Percentiles rank a stretch among this genome's conserved stretches.
phyloP scores from a whole-genome alignment of 2,329 filamentous ascomycete genomes.

The Shiraia sp. region DNA sequence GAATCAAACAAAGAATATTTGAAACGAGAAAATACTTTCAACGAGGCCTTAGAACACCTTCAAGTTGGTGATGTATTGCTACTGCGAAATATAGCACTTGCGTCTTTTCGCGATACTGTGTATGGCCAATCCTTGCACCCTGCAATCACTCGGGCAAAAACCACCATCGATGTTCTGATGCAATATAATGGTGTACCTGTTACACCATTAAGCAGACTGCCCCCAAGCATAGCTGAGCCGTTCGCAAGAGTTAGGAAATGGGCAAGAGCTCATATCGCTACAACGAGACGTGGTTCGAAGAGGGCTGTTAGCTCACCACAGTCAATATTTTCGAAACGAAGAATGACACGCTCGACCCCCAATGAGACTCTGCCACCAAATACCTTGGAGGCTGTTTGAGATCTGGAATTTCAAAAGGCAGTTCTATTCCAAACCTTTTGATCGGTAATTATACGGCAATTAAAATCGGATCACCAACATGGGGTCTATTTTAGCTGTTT shows the following conservation, averaged over 20 bases:
- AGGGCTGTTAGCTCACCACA: constrained; percentile 17
- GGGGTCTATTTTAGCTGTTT: background rate
- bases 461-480: constrained; percentile 11
- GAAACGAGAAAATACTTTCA: constrained; percentile 40
- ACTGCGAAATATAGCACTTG: constrained; percentile 77
- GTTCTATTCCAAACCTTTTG: constrained; percentile 2
- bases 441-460: too few relatives aligned
- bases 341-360: constrained; percentile 3
- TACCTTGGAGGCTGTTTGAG: constrained; percentile 32
- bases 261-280: constrained; percentile 70
- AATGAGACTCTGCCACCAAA: constrained; percentile 37
- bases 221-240: constrained; percentile 63
- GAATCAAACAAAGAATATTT: constrained; percentile 15
- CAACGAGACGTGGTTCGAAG: constrained; percentile 17
- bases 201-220: constrained; percentile 46
- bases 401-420: background rate
- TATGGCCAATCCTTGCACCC: constrained; percentile 81
- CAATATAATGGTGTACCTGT: constrained; percentile 56
- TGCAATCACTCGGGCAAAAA: constrained; percentile 67
- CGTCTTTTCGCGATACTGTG: constrained; percentile 74
- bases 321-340: constrained; percentile 15
- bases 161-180: constrained; percentile 69
- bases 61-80: constrained; percentile 77
- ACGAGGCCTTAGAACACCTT: constrained; percentile 52
- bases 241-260: constrained; percentile 72